phyloP scores from a whole-genome alignment of 2,329 filamentous ascomycete genomes.

The Arthrobotrys musiformis region DNA sequence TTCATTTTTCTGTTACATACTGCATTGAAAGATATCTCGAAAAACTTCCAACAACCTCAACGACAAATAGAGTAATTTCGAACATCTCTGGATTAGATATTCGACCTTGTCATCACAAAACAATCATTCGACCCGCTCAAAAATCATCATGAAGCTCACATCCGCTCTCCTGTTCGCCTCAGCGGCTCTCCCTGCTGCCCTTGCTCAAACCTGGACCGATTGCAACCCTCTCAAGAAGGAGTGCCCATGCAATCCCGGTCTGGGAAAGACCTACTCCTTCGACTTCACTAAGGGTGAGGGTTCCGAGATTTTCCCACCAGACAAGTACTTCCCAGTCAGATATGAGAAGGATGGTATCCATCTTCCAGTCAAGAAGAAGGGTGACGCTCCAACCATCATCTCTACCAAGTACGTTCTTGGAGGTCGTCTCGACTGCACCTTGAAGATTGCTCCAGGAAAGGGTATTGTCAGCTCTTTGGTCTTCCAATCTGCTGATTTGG shows the following conservation, averaged over 20 bases:
- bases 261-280: conserved; percentile 56
- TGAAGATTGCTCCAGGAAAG: conserved; percentile 86
- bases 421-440: conserved; percentile 83
- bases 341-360: conserved; percentile 81
- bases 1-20: background rate
- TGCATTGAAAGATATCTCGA: background rate
- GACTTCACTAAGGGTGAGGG: conserved; percentile 45
- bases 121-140: background rate
- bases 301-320: conserved; percentile 68
- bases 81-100: conserved; percentile 46
- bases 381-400: conserved; percentile 84
- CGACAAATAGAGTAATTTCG: conserved; percentile 2
- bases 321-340: conserved; percentile 76
- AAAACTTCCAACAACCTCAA: conserved; percentile 1
- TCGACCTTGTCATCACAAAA: conserved; percentile 9
- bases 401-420: conserved; percentile 99
- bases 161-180: conserved; percentile 48
- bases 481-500: conserved; percentile 87
- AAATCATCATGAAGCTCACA: conserved; percentile 43
- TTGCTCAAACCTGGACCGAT: conserved; percentile 78
- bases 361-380: conserved; percentile 82
- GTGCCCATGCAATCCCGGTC: conserved; percentile 58
- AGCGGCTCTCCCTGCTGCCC: conserved; percentile 58
- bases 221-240: conserved; percentile 78
- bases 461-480: conserved; percentile 95